phyloP scores from a whole-genome alignment of 228 moss, liverwort and hornwort genomes.

The Sphagnum fallax region DNA sequence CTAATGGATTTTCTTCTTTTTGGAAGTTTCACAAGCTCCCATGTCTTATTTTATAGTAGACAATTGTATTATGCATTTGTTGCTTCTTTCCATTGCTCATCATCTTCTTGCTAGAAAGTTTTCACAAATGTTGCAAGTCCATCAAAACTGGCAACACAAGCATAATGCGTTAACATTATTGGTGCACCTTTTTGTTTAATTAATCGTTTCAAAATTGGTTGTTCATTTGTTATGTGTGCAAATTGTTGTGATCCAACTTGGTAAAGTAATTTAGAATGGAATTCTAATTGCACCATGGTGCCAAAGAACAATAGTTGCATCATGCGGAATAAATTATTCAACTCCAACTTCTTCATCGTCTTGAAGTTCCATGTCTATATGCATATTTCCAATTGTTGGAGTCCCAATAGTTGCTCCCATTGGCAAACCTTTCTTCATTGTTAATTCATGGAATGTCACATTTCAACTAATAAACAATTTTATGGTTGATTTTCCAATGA shows the following conservation, averaged over 20 bases:
- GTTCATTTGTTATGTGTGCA: neutral
- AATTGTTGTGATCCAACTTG: neutral
- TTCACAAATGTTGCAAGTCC: neutral
- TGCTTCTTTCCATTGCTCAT: neutral
- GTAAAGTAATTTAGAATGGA: neutral
- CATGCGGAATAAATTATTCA: neutral
- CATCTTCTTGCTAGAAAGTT: neutral
- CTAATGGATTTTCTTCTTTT: neutral
- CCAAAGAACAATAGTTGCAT: neutral
- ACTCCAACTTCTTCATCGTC: neutral
- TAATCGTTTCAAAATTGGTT: neutral
- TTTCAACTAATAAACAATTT: constrained; percentile 4
- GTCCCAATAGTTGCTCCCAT: neutral
- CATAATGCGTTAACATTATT: neutral
- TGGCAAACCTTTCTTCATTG: neutral
- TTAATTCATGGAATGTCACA: constrained; percentile 5
- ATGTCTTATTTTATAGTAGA: neutral
- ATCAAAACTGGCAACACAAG: neutral
- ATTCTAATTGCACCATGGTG: neutral
- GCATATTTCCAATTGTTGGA: neutral
- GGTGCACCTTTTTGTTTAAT: neutral
- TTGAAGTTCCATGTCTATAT: neutral
- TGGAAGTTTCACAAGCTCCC: neutral
- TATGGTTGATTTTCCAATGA: neutral
- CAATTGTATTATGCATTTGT: neutral